phyloP scores from a whole-genome alignment of 2,329 filamentous ascomycete genomes.

The Aspergillus aculeatus region DNA sequence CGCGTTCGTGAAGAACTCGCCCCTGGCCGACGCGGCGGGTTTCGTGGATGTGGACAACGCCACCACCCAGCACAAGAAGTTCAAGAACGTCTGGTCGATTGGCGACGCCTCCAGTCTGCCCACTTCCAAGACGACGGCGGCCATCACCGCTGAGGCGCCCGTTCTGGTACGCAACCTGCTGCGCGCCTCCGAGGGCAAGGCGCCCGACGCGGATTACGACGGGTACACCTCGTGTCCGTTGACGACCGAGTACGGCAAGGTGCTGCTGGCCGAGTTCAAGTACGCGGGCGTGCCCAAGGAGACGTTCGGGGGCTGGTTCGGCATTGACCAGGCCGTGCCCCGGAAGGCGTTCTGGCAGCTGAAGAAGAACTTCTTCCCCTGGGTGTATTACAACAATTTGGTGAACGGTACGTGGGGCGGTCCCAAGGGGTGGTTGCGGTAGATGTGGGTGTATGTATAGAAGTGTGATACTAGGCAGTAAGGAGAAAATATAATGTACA shows the following conservation, averaged over 20 bases:
- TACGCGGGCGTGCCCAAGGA: constrained; percentile 64
- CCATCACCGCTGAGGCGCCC: constrained; percentile 53
- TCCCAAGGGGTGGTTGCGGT: constrained; percentile 52
- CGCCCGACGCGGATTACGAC: constrained; percentile 49
- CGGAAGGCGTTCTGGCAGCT: constrained; percentile 60
- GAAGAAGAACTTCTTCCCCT: constrained; percentile 68
- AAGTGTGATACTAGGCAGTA: neutral
- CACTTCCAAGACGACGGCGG: constrained; percentile 58
- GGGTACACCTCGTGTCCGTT: constrained; percentile 59
- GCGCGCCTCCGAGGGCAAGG: constrained; percentile 46
- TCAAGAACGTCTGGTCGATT: constrained; percentile 57
- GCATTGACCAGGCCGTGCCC: constrained; percentile 58
- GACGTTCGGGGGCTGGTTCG: constrained; percentile 56
- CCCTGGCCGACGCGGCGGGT: constrained; percentile 55
- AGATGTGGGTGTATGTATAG: neutral
- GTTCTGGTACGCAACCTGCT: constrained; percentile 53
- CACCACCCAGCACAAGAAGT: constrained; percentile 56
- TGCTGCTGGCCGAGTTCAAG: constrained; percentile 65
- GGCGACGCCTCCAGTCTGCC: constrained; percentile 61
- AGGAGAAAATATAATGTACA: neutral
- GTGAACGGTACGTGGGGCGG: constrained; percentile 64
- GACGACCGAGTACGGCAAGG: constrained; percentile 59
- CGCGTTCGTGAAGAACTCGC: constrained; percentile 54
- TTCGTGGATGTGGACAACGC: constrained; percentile 58
- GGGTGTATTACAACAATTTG: constrained; percentile 62